Base-by-base conservation (phyloP, 1,284 basidiomycete genomes). In the Cryptococcus sp. region DNA sequence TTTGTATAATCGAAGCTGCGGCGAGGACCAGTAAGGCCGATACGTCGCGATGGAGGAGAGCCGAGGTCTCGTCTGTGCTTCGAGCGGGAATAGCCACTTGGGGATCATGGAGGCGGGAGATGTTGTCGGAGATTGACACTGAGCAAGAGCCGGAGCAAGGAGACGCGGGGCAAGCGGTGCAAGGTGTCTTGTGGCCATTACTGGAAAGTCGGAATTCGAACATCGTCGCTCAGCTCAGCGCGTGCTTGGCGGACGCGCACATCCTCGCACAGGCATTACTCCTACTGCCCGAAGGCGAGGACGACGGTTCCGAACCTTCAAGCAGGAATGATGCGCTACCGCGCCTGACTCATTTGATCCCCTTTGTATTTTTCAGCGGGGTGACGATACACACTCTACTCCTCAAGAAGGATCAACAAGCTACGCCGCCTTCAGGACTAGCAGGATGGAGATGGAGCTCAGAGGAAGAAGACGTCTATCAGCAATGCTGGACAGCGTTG, bases 41-140 rank as follows among this genome's bases (percentile, higher is more conserved):
- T 59, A 62, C 66, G 3, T 87, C 87, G 70, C 82, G 82, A 49
- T 93, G 90, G 90, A 87, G 86, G 0, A 79, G 77, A 50, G 76
- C 73, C 16, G 91, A 93, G 71, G 85, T 84, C 2, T 80, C 75
- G 4, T 85, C 85, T n/a, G 82, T 89, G 62, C 79, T 92, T 23
- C 80, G 82, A 0, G 81, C 84, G 3, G 56, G 63, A 15, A 49
- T 75, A 11, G 73, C 69, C 3, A 66, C 61, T 17, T 56, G 60
- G 5, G 58, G 61, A 19, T 56, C 51, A 25, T 75, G 73, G 73
- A 50, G 60, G 16, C 56, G 54, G 27, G 62, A 62, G 15, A 31
- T 60, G 51, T 56, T 2, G 47, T 47, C 15, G 53, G 56, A 25
- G 46, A 22, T n/a, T 10, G 42, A 45, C 42, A 35, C 10, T 13